Percentiles rank a stretch among this genome's conserved stretches.
phyloP scores from a whole-genome alignment of 2,329 filamentous ascomycete genomes.

The Hypocreales sp. region DNA sequence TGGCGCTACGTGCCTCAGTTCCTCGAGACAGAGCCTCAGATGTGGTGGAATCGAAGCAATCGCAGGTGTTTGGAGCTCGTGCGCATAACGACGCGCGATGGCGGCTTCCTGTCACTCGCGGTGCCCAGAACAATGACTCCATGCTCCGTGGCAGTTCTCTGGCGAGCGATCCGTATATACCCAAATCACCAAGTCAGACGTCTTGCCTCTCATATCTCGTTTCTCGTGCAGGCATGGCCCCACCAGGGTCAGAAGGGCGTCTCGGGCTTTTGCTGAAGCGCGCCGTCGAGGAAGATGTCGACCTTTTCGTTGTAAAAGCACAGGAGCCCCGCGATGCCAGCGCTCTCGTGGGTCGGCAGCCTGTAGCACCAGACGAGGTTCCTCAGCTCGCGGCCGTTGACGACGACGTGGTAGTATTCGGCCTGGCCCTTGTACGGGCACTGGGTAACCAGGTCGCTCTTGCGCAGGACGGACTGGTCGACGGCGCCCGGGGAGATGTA shows the following conservation, averaged over 20 bases:
- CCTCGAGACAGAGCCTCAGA: too few species aligned
- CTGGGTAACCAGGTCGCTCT: constrained; percentile 34
- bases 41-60: too few species aligned
- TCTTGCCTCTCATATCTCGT: too few species aligned
- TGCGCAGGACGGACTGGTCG: constrained; percentile 25
- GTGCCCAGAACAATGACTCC: too few species aligned
- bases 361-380: constrained; percentile 50
- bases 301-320: constrained; percentile 59
- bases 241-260: background rate
- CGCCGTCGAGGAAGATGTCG: constrained; percentile 41
- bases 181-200: too few species aligned
- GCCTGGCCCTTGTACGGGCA: constrained; percentile 57
- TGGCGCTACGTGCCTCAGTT: too few species aligned
- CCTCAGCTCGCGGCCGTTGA: constrained; percentile 25
- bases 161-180: too few species aligned
- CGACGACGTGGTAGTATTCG: constrained; percentile 40
- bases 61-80: too few species aligned
- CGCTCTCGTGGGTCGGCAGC: constrained; percentile 39
- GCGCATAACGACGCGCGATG: too few species aligned
- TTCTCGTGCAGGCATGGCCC: background rate
- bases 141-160: too few species aligned
- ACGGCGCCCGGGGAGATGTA: constrained; percentile 41
- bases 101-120: too few species aligned
- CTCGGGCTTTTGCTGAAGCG: constrained; percentile 3
- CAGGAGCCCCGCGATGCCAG: constrained; percentile 34